Conservation (phyloP, 106 monocot genomes). For the Xerophyta viscosa region DNA sequence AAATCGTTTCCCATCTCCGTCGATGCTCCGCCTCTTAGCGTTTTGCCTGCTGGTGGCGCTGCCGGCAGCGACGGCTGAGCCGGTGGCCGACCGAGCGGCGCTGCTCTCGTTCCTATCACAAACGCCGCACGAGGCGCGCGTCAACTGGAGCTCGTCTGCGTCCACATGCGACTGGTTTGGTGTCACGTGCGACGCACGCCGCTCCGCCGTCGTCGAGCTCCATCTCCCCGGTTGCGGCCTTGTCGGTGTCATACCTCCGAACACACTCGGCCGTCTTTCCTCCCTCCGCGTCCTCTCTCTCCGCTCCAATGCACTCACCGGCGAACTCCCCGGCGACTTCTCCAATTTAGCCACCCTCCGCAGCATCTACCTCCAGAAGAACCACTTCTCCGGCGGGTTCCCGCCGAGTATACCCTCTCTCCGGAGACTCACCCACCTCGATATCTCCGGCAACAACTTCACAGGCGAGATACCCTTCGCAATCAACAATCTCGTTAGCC, state of each 20-base stretch:
- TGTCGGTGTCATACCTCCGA: slow-evolving; percentile 19
- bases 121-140: slow-evolving; percentile 1
- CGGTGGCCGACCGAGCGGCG: slow-evolving; percentile 1
- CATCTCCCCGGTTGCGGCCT: slow-evolving; percentile 33
- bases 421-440: background rate
- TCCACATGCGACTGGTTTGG: slow-evolving; percentile 31
- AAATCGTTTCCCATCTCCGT: too few relatives aligned
- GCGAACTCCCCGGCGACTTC: slow-evolving; percentile 17
- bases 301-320: slow-evolving; percentile 24
- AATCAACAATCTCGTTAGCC: background rate
- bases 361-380: slow-evolving; percentile 25
- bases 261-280: slow-evolving; percentile 19
- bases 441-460: slow-evolving; percentile 6
- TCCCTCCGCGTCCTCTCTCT: slow-evolving; percentile 29
- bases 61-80: background rate
- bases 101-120: background rate
- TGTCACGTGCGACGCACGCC: slow-evolving; percentile 23
- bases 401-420: slow-evolving; percentile 1
- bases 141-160: background rate
- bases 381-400: slow-evolving; percentile 22
- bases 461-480: slow-evolving; percentile 3
- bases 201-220: slow-evolving; percentile 13
- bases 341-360: slow-evolving; percentile 20
- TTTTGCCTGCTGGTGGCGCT: too few relatives aligned
- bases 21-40: too few relatives aligned